These are phyloP conservation scores for Podila epigama DNA, from an alignment of 192 early-diverging fungal genomes.

Conservation along the genomic window DNA sequence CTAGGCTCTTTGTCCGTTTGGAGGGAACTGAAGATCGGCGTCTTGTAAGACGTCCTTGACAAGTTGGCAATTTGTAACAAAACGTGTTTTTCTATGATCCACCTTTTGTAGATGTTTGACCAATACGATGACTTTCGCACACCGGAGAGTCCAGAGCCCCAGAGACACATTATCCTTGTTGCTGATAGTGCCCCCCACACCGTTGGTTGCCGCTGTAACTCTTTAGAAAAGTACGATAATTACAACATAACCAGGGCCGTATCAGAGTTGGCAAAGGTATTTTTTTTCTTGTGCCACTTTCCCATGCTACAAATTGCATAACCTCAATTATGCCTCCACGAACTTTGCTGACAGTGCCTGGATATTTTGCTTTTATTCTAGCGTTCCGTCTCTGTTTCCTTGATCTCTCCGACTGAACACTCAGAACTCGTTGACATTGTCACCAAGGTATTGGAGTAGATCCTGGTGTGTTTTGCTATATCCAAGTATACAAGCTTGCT, in stretches of 20 bases:
- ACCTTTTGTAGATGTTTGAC: constrained; percentile 61
- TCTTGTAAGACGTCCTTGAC: too few relatives aligned
- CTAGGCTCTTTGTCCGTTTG: too few relatives aligned
- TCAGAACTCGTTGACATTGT: constrained; percentile 25
- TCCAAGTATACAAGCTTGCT: not conserved
- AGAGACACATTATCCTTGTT: constrained; percentile 63
- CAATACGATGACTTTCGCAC: constrained; percentile 45
- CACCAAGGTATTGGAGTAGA: constrained; percentile 10
- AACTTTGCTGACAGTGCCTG: too few relatives aligned
- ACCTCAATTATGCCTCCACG: too few relatives aligned
- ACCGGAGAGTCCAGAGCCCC: constrained; percentile 25
- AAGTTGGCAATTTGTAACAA: too few relatives aligned
- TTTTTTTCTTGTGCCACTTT: not conserved
- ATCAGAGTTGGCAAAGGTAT: constrained; percentile 59
- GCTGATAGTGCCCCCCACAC: constrained; percentile 57
- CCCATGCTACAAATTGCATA: not conserved
- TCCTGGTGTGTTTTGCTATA: not conserved
- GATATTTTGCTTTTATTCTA: constrained; percentile 45
- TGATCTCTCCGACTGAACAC: constrained; percentile 30
- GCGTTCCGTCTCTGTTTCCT: constrained; percentile 29
- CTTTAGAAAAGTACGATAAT: constrained; percentile 60
- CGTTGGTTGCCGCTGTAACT: constrained; percentile 55
- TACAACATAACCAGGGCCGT: constrained; percentile 51
- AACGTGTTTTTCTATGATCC: not conserved
- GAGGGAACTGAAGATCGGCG: too few relatives aligned